Evolutionary conservation across 2,329 filamentous ascomycete genomes (phyloP), one percentile per base, ranked within the genome.

Genomic region (Lomentospora prolificans): DNA sequence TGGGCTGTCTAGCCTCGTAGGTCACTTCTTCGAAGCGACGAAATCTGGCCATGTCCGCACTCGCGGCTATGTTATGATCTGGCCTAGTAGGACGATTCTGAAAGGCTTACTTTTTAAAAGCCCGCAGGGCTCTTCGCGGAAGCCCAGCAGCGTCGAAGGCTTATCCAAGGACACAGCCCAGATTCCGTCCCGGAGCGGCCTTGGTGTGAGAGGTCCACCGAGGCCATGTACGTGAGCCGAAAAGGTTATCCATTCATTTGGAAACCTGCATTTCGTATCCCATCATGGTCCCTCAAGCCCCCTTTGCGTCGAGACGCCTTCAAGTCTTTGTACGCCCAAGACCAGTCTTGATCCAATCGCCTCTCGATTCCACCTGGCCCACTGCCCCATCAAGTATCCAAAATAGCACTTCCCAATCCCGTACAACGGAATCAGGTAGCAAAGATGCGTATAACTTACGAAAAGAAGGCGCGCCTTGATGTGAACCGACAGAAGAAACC

Each of bases 181-280:
- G n/a, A n/a, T n/a, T n/a, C n/a, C n/a, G n/a, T n/a, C n/a, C n/a
- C n/a, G n/a, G n/a, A n/a, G n/a, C n/a, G n/a, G n/a, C n/a, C n/a
- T n/a, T n/a, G n/a, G n/a, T n/a, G n/a, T n/a, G n/a, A n/a, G n/a
- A n/a, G n/a, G n/a, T n/a, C n/a, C n/a, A n/a, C n/a, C n/a, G n/a
- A n/a, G 17, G 3, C 7, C 9, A 48, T 36, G 53, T 48, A 55
- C 39, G 53, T 50, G 53, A 33, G 17, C 53, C 10, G 27, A 55
- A 55, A 55, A 55, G 53, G 53, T 55, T 55, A 55, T 55, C 53
- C 53, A 36, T 55, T 55, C 53, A 55, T 55, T 50, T 55, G 53
- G 53, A 44, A 55, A 48, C 41, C 53, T 22, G 41, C 53, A 55
- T 55, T 41, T 25, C 10, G 44, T 48, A 14, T 10, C 44, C 44